Base-by-base conservation (phyloP, 2,329 filamentous ascomycete genomes). In the Stagonosporopsis cucurbitacearum region DNA sequence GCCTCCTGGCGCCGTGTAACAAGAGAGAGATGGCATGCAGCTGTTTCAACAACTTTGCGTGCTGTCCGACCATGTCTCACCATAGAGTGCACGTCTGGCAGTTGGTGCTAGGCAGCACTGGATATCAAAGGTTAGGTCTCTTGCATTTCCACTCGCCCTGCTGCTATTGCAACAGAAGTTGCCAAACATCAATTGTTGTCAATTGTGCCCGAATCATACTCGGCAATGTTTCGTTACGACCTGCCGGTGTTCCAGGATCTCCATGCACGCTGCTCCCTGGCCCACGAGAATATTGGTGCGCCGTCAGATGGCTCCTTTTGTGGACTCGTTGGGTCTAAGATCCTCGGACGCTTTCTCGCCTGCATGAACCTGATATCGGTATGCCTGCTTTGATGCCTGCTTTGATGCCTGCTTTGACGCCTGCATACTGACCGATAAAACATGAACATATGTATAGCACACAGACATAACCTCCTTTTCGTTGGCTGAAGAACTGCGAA, bases 11-110 rank as follows among this genome's bases (percentile, higher is more conserved):
- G 52, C 26, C 30, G 61, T 67, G 62, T 50, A 58, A 65, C 62
- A 33, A 30, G 37, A 45, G 49, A 35, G 45, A 60, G 58, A 52
- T 66, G 63, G 60, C 59, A 59, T 60, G 62, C 50, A 62, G 41
- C 36, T 58, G 66, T 69, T 67, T 68, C 65, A 64, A 54, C 58
- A 56, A 56, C 59, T 42, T 28, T 20, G 54, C 58, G 64, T 47
- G 54, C 61, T 65, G 54, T 61, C 57, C 56, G 57, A 55, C 58
- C 62, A 33, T 61, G 57, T 66, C 59, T 58, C 57, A 51, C 62
- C 46, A 39, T 30, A 46, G 53, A 41, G 42, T 51, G 53, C 47
- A 56, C 43, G 45, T 47, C 42, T 56, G 23, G 42, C 53, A 37
- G 53, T 23, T 51, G 30, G 30, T 36, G 28, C 47, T 40, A 23